A percentile compares a stretch with the other conserved stretches of the same genome.
These are phyloP conservation scores for Westerdykella aurantiaca DNA, from an alignment of 2,329 filamentous ascomycete species.

Conservation along the genomic window DNA sequence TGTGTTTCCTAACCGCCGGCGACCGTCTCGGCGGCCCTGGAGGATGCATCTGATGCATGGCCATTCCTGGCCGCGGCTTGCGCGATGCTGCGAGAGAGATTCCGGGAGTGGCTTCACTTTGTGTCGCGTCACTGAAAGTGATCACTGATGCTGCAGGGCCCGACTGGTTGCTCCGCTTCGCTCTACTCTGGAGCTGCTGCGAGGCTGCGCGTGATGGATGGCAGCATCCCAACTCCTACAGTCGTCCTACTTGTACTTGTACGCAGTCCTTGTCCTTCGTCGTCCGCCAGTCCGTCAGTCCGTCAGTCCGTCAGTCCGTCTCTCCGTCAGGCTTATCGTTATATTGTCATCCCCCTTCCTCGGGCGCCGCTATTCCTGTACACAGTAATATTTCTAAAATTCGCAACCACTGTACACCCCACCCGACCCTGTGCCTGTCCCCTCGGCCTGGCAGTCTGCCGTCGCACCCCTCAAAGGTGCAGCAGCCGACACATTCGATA, in stretches of 20 bases:
- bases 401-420: too few species aligned
- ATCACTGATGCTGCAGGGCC: background rate
- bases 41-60: slow-evolving; percentile 1
- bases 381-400: too few species aligned
- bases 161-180: background rate
- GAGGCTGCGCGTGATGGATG: background rate
- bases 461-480: too few species aligned
- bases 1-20: slow-evolving; percentile 28
- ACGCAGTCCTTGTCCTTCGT: too few species aligned
- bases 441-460: too few species aligned
- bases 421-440: too few species aligned
- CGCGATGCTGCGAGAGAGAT: slow-evolving; percentile 19
- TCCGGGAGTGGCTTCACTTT: background rate
- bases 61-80: slow-evolving; percentile 14
- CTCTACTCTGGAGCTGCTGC: background rate
- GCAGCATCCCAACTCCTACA: background rate
- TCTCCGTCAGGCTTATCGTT: too few species aligned
- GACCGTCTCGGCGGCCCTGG: slow-evolving; percentile 8
- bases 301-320: too few species aligned
- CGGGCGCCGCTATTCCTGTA: too few species aligned
- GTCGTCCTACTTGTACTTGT: background rate
- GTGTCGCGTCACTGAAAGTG: background rate
- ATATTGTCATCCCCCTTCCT: too few species aligned
- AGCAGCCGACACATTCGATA: too few species aligned
- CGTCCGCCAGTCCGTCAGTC: too few species aligned